phyloP scores from a whole-genome alignment of 495 filamentous ascomycete genomes.

The Tetracladium setigerum region DNA sequence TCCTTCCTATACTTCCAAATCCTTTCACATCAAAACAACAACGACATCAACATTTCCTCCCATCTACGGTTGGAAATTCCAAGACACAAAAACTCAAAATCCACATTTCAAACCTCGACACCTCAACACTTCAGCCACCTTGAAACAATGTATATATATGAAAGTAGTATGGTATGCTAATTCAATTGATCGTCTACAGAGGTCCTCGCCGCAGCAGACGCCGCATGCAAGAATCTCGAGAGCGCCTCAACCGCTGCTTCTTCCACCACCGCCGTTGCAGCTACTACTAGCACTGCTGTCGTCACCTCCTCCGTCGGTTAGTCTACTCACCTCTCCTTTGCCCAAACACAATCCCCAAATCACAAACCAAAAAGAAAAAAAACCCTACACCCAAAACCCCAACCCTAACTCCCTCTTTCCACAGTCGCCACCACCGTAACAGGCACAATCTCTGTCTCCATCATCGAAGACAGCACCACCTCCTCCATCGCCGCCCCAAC shows the following conservation, averaged over 20 bases:
- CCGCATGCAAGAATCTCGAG: neutral
- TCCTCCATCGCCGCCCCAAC: slow-evolving; percentile 28
- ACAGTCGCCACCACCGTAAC: neutral
- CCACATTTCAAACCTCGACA: no score
- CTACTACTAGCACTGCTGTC: slow-evolving; percentile 17
- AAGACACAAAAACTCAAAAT: no score
- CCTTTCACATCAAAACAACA: neutral
- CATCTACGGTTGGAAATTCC: no score
- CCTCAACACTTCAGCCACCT: no score
- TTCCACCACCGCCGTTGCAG: neutral
- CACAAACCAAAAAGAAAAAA: no score
- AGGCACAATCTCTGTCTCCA: neutral
- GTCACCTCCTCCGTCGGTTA: slow-evolving; percentile 23
- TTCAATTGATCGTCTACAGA: neutral
- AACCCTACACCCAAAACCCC: no score
- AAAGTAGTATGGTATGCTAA: no score
- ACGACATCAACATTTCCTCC: no score
- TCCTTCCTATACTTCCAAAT: slow-evolving; percentile 5
- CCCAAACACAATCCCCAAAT: no score
- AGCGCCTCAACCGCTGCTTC: slow-evolving; percentile 12
- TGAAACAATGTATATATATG: no score
- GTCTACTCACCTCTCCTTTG: no score
- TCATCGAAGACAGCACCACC: neutral
- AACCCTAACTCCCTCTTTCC: no score
- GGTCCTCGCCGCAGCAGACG: neutral